These are phyloP conservation scores for Debaryomyces prosopidis DNA, from an alignment of 805 yeast genomes.

Conservation along the genomic window DNA sequence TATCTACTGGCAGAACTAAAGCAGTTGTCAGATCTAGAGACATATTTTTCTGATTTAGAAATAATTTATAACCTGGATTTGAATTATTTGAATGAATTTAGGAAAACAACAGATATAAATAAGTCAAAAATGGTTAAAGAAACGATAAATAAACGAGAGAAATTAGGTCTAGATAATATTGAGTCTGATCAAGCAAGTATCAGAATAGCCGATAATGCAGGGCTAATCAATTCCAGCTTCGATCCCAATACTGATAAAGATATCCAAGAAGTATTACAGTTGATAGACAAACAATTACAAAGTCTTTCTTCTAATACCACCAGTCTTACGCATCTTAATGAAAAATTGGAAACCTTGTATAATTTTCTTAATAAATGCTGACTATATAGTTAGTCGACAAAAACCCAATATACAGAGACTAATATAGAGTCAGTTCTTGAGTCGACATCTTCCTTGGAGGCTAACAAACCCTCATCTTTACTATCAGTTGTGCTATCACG, in stretches of 20 bases:
- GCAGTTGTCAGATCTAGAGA: constrained; percentile 34
- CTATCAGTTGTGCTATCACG: constrained; percentile 2
- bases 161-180: constrained; percentile 3
- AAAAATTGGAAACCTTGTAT: constrained; percentile 18
- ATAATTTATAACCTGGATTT: constrained; percentile 30
- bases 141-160: constrained; percentile 7
- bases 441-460: background rate
- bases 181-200: constrained; percentile 1
- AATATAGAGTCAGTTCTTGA: constrained; percentile 4
- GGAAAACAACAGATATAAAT: constrained; percentile 17
- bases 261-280: constrained; percentile 13
- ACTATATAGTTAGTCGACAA: constrained; percentile 1
- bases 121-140: constrained; percentile 14
- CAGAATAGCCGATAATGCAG: background rate
- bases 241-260: constrained; percentile 20
- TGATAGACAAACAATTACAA: constrained; percentile 14
- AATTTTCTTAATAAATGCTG: constrained; percentile 12
- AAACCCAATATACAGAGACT: constrained; percentile 21
- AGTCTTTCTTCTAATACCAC: constrained; percentile 14
- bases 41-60: constrained; percentile 22
- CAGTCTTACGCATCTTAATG: constrained; percentile 14
- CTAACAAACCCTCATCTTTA: background rate
- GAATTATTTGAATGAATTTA: constrained; percentile 31
- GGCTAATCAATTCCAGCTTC: constrained; percentile 4
- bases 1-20: constrained; percentile 41